Conservation (phyloP, 1,284 basidiomycete species). For the Baeospora myosura region DNA sequence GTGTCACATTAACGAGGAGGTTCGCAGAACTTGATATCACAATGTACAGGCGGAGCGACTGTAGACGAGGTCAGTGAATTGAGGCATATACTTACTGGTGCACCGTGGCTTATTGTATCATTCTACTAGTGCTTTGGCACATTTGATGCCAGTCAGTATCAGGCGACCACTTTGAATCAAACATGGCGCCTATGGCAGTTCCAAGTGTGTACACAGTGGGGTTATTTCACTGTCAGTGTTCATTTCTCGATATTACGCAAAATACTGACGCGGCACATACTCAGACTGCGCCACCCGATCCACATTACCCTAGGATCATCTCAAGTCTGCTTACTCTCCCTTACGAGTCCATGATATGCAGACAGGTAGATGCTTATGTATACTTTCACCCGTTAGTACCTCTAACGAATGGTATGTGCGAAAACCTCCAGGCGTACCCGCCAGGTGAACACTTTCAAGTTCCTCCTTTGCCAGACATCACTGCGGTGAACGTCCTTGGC, state of each 20-base stretch:
- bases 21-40: too few relatives aligned
- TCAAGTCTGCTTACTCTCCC: slow-evolving; percentile 70
- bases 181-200: slow-evolving; percentile 86
- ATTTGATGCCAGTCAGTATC: slow-evolving; percentile 61
- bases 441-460: slow-evolving; percentile 71
- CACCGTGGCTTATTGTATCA: too few relatives aligned
- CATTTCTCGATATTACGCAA: slow-evolving; percentile 8
- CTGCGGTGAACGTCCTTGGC: slow-evolving; percentile 72
- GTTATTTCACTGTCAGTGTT: slow-evolving; percentile 69
- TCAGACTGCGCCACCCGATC: slow-evolving; percentile 64
- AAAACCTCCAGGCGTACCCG: slow-evolving; percentile 59
- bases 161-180: slow-evolving; percentile 53
- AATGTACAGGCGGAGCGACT: too few relatives aligned
- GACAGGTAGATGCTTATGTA: slow-evolving; percentile 56
- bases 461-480: slow-evolving; percentile 70
- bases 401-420: not conserved
- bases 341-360: slow-evolving; percentile 77
- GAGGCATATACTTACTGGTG: too few relatives aligned
- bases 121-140: slow-evolving; percentile 76
- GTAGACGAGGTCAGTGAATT: too few relatives aligned
- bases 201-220: slow-evolving; percentile 93
- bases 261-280: slow-evolving; percentile 8
- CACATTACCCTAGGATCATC: slow-evolving; percentile 60
- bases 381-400: not conserved
- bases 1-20: too few relatives aligned